phyloP scores from a whole-genome alignment of 1,284 basidiomycete genomes.

The Ceratobasidium sp. region DNA sequence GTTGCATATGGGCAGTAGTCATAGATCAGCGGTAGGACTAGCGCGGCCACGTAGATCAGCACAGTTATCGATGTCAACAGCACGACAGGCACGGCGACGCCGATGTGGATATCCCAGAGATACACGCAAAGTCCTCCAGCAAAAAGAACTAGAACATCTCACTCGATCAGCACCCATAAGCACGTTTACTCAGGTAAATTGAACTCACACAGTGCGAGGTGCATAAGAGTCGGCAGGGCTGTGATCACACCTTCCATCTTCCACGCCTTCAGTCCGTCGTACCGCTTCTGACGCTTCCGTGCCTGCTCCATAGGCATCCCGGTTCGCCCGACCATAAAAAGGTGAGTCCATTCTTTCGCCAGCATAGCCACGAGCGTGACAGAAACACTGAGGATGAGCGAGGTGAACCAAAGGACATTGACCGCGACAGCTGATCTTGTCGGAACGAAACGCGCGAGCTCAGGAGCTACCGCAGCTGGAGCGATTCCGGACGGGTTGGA shows the following conservation, averaged over 20 bases:
- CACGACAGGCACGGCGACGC: neutral
- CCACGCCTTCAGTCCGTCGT: slow-evolving; percentile 2
- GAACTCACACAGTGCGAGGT: slow-evolving; percentile 2
- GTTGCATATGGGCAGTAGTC: neutral
- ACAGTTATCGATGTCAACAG: neutral
- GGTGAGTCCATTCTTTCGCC: slow-evolving; percentile 26
- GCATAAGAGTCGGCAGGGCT: neutral
- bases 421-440: neutral
- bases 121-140: neutral
- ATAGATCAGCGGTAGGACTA: neutral
- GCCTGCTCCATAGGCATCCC: neutral
- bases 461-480: neutral
- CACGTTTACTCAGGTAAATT: no score
- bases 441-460: neutral
- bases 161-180: no score
- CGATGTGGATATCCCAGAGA: neutral
- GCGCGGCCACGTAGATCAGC: neutral
- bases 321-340: slow-evolving; percentile 2
- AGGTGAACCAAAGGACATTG: slow-evolving; percentile 2
- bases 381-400: slow-evolving; percentile 20
- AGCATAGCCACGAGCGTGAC: slow-evolving; percentile 11
- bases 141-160: neutral
- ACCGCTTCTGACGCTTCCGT: neutral
- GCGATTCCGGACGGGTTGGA: no score
- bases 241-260: neutral